Base-by-base conservation (phyloP, 2,329 filamentous ascomycete species). In the Colletotrichum graminicola region DNA sequence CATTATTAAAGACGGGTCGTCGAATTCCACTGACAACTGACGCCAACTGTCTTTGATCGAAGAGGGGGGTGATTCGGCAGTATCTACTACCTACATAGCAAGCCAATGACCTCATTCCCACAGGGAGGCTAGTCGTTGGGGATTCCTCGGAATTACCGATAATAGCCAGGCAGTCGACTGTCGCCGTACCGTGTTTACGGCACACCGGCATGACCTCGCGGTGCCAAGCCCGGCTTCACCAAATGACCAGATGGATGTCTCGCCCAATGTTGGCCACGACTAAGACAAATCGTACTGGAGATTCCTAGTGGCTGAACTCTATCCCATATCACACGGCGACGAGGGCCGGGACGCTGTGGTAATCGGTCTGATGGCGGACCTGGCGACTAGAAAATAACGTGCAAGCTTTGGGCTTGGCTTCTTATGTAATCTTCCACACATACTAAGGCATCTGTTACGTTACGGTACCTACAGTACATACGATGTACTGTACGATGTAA, bases 191-290 rank as follows among this genome's bases (percentile, higher is more conserved):
- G 36, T 51, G 45, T n/a, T 51, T 34, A 26, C 47, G 60, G 60
- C 45, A 62, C 47, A 41, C 47, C 45, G 60, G 60, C 34, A 52
- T 52, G 47, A 41, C 60, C 32, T 51, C 32, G 51, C 59, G 47
- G 29, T 51, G 59, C 59, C 32, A 51, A 62, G 59, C 29, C 45
- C 34, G 21, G 18, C 34, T 16, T 41, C 47, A 12, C 45, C 60
- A 52, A 52, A 55, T 45, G 36, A 23, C n/a, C 23, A 59, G 61
- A 21, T 23, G 34, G 23, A 39, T 66, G 67, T 69, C 62, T 69
- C 36, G 55, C 62, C 39, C 54, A 59, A 69, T 47, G 55, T 52
- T 11, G 60, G 36, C 23, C 45, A 59, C 57, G 57, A 32, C 43
- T 56, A 32, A 69, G 62, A 66, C 45, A 69, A 49, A 66, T 29